Evolutionary conservation across 2,329 filamentous ascomycete genomes (phyloP).

Genomic region (Fusarium sp.): DNA sequence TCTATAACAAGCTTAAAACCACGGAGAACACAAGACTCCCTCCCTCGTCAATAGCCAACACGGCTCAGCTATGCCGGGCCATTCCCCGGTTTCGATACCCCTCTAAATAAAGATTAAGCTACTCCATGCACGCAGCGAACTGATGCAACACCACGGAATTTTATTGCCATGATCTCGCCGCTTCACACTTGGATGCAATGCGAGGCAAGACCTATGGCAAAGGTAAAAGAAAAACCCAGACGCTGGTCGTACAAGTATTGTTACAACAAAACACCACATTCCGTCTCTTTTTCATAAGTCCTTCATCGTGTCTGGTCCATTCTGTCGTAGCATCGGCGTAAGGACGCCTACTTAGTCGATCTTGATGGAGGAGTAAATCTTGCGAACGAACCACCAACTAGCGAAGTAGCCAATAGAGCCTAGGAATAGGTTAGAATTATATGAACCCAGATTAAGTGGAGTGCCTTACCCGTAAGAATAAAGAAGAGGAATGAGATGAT

Average conservation of each 20-base stretch:
- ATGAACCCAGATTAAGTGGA: not conserved
- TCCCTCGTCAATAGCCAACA: constrained; percentile 28
- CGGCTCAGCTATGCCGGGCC: constrained; percentile 18
- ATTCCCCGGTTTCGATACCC: constrained; percentile 22
- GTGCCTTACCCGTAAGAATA: constrained; percentile 83
- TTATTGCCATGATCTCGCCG: constrained; percentile 9
- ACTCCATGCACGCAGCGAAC: constrained; percentile 24
- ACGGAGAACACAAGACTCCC: constrained; percentile 23
- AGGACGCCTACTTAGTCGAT: constrained; percentile 71
- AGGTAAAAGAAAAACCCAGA: constrained; percentile 31
- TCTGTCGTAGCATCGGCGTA: constrained; percentile 3
- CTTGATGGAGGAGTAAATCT: constrained; percentile 98
- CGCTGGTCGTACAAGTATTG: constrained; percentile 47
- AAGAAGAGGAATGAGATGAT: constrained; percentile 92
- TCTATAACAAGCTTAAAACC: constrained; percentile 32
- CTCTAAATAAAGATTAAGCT: constrained; percentile 34
- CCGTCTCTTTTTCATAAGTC: constrained; percentile 35
- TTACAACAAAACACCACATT: constrained; percentile 44
- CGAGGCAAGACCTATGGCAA: constrained; percentile 10
- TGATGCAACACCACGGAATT: constrained; percentile 13
- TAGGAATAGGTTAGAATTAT: constrained; percentile 51
- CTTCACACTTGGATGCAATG: not conserved
- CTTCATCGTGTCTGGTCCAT: constrained; percentile 21
- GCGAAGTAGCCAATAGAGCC: constrained; percentile 96
- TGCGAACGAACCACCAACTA: constrained; percentile 92